Conservation (phyloP, 306 rosid species). For the Corylus avellana region DNA sequence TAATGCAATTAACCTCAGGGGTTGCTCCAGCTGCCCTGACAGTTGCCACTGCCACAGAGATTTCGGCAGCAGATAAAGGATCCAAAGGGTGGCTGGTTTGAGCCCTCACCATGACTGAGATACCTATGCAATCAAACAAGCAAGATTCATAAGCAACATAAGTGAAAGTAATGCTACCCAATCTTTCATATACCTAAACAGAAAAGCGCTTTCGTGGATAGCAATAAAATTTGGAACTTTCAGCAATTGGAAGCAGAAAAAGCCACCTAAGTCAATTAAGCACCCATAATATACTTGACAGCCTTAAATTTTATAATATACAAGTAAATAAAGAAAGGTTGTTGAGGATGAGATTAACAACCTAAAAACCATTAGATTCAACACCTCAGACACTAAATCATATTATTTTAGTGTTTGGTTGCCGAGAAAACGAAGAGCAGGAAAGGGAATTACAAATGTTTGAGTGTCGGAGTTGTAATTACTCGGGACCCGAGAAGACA, state of each 20-base stretch:
- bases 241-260: not conserved
- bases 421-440: not conserved
- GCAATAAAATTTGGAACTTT: constrained; percentile 6
- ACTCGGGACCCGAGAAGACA: constrained; percentile 23
- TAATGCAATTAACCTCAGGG: constrained; percentile 60
- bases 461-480: not conserved
- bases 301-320: not conserved
- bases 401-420: not conserved
- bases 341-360: constrained; percentile 1
- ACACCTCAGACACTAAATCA: not conserved
- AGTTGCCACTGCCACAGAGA: constrained; percentile 79
- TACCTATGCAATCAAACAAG: constrained; percentile 41
- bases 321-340: not conserved
- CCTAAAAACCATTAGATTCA: constrained; percentile 10
- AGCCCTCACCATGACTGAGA: constrained; percentile 65
- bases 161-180: not conserved
- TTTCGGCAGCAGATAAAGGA: constrained; percentile 81
- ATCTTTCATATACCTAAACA: not conserved
- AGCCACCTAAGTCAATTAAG: not conserved
- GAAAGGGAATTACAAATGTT: constrained; percentile 15
- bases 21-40: constrained; percentile 83
- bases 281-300: not conserved
- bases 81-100: constrained; percentile 80
- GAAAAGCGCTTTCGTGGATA: not conserved
- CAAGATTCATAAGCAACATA: constrained; percentile 4